phyloP scores from a whole-genome alignment of 106 monocot species.

The Vanilla planifolia region DNA sequence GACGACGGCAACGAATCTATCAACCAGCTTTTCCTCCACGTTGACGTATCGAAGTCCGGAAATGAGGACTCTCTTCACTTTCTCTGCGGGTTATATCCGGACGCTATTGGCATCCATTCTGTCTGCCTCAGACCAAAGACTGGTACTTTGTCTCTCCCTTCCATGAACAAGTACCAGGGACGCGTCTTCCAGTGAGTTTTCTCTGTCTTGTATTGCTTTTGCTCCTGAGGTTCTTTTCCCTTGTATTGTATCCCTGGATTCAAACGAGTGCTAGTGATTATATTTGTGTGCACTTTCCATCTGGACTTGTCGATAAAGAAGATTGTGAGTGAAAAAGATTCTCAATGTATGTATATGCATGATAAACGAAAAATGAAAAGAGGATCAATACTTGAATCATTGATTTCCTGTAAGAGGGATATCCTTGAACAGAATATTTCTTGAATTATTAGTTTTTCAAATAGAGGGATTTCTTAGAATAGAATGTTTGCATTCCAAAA shows the following conservation, averaged over 20 bases:
- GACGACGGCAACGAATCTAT: conserved; percentile 51
- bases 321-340: too few relatives aligned
- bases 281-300: too few relatives aligned
- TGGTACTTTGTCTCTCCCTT: not conserved
- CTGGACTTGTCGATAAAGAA: too few relatives aligned
- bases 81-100: conserved; percentile 89
- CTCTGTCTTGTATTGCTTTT: not conserved
- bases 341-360: too few relatives aligned
- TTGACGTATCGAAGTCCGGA: conserved; percentile 66
- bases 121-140: conserved; percentile 59
- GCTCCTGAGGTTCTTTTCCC: not conserved
- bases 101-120: conserved; percentile 88
- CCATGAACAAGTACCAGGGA: conserved; percentile 39
- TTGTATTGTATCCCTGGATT: not conserved
- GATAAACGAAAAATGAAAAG: too few relatives aligned
- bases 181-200: conserved; percentile 78
- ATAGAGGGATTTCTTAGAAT: too few relatives aligned
- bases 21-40: conserved; percentile 89
- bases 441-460: too few relatives aligned
- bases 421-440: too few relatives aligned
- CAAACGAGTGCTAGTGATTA: not conserved
- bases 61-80: conserved; percentile 62
- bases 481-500: too few relatives aligned
- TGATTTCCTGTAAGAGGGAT: too few relatives aligned
- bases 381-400: too few relatives aligned